Conservation (phyloP, 2,329 filamentous ascomycete genomes). For the Aspergillus vadensis region DNA sequence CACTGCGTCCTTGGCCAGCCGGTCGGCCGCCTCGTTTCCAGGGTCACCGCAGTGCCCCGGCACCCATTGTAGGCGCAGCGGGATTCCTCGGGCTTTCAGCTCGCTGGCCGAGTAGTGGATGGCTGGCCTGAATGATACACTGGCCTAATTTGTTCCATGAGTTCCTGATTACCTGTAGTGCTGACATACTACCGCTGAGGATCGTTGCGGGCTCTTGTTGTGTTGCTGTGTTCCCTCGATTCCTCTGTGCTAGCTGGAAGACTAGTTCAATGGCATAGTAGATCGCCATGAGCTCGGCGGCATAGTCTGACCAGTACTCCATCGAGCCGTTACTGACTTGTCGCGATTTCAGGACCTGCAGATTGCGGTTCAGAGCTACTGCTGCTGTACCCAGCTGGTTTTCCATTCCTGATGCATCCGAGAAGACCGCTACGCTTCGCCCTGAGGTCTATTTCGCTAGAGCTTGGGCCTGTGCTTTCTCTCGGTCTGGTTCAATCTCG, state of each 20-base stretch:
- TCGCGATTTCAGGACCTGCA: slow-evolving; percentile 9
- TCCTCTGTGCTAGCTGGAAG: too few relatives aligned
- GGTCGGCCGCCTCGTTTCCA: neutral
- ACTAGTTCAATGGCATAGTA: slow-evolving; percentile 16
- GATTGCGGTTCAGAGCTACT: slow-evolving; percentile 13
- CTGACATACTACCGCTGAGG: slow-evolving; percentile 22
- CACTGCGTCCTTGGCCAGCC: accelerated
- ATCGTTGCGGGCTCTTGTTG: slow-evolving; percentile 11
- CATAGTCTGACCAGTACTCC: slow-evolving; percentile 18
- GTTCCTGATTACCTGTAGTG: slow-evolving; percentile 21
- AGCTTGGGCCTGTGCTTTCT: slow-evolving; percentile 14
- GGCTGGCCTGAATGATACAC: slow-evolving; percentile 21
- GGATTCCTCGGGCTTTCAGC: slow-evolving; percentile 9
- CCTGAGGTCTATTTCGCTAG: neutral
- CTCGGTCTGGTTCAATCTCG: slow-evolving; percentile 23
- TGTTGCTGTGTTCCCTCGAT: neutral
- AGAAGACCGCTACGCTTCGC: slow-evolving; percentile 19
- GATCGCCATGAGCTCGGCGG: slow-evolving; percentile 18
- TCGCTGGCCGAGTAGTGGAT: slow-evolving; percentile 19
- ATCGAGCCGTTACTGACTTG: slow-evolving; percentile 14
- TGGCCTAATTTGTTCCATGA: slow-evolving; percentile 21
- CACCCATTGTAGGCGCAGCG: slow-evolving; percentile 16
- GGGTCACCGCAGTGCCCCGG: slow-evolving; percentile 5
- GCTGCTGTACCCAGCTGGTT: slow-evolving; percentile 12
- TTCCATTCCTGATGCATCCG: slow-evolving; percentile 22